These are phyloP conservation scores for Parathielavia appendiculata DNA, from an alignment of 495 filamentous ascomycete species.

Conservation along the genomic window DNA sequence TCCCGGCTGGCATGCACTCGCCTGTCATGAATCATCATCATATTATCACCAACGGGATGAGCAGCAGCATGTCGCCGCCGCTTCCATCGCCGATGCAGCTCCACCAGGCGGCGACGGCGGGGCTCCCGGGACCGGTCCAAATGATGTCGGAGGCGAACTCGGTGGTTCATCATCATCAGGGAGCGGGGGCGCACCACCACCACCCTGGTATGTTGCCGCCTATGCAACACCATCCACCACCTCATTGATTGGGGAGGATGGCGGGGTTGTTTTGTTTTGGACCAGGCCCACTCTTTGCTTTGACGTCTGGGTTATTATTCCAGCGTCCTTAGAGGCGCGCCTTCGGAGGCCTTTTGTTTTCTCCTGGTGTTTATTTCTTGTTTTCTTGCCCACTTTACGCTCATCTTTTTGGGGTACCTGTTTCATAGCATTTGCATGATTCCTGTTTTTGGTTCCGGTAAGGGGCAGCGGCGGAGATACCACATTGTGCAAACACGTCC, in stretches of 20 bases:
- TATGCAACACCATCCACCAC: constrained; percentile 19
- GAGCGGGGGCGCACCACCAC: not conserved
- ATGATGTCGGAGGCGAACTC: no score
- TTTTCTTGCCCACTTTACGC: constrained; percentile 17
- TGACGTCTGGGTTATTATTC: no score
- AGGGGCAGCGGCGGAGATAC: constrained; percentile 37
- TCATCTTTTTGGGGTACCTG: not conserved
- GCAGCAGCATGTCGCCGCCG: constrained; percentile 8
- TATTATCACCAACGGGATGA: constrained; percentile 11
- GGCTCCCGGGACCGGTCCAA: no score
- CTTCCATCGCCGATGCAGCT: not conserved
- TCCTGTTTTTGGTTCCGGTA: constrained; percentile 18
- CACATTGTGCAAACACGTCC: constrained; percentile 25
- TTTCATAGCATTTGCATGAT: constrained; percentile 10
- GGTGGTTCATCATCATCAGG: no score
- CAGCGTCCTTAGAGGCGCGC: no score
- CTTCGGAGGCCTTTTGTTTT: not conserved
- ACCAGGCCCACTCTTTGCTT: no score
- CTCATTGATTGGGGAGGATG: not conserved
- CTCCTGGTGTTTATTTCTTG: not conserved
- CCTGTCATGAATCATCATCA: not conserved
- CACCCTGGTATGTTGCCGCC: constrained; percentile 15
- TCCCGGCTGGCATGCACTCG: not conserved
- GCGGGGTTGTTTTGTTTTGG: no score
- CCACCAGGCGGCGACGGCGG: no score